These are phyloP conservation scores for Oidiodendron maius DNA, from an alignment of 495 filamentous ascomycete genomes.

Conservation along the genomic window DNA sequence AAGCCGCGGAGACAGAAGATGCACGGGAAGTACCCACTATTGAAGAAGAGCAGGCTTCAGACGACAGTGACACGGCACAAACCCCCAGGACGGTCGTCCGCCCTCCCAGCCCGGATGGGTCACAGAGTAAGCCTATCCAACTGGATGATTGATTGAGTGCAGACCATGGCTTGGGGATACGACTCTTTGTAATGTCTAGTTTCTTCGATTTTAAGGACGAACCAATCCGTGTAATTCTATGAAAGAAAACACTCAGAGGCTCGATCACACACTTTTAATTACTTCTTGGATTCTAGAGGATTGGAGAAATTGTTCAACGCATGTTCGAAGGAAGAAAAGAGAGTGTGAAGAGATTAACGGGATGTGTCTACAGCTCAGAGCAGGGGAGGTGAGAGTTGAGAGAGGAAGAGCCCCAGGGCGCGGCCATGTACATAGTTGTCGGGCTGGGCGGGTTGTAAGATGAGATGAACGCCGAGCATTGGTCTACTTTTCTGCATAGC, in stretches of 20 bases:
- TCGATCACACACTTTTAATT: neutral
- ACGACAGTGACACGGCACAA: neutral
- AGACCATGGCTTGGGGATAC: neutral
- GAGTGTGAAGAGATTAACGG: neutral
- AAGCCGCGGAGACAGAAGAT: constrained; percentile 4
- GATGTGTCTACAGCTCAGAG: no score
- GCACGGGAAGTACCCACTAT: constrained; percentile 16
- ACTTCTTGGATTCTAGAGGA: neutral
- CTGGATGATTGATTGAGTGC: constrained; percentile 21
- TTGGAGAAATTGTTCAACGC: neutral
- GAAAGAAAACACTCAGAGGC: neutral
- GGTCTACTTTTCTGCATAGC: constrained; percentile 2
- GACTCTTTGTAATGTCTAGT: constrained; percentile 16
- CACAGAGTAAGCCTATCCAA: constrained; percentile 25
- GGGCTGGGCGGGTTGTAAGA: neutral
- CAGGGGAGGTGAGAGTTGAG: neutral
- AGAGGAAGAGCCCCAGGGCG: neutral
- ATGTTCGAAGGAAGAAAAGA: neutral
- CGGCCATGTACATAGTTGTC: neutral
- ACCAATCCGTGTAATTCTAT: neutral
- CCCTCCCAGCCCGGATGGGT: constrained; percentile 37
- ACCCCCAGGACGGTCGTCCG: constrained; percentile 31
- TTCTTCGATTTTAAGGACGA: constrained; percentile 1
- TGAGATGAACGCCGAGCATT: neutral
- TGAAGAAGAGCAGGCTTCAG: neutral